Base-by-base conservation (phyloP, 768 basidiomycete genomes). In the Rubroboletus pulcherrimus region DNA sequence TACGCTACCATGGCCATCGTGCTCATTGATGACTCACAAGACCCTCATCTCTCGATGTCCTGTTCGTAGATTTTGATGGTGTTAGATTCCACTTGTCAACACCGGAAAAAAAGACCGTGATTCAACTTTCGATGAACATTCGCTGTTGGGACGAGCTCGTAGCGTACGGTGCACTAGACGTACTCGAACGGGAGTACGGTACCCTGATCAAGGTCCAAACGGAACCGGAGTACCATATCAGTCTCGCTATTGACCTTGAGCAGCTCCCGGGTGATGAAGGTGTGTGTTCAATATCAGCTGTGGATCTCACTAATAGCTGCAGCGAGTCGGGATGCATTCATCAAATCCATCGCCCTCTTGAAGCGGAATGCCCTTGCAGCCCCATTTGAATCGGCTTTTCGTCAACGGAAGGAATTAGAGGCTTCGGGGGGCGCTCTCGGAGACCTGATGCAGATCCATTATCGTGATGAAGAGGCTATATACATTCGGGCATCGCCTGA, bases 21-120 rank as follows among this genome's bases (percentile, higher is more conserved):
- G 14, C 52, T 50, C 29, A 47, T 42, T 61, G 56, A 65, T 68
- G 44, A 65, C 57, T 37, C 59, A 52, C 29, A 69, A 99, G 95
- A 71, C 93, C 96, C 14, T 84, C 89, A 7, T 85, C 89, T 31
- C 78, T 98, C 57, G 97, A 99, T 76, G 89, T 98, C 53, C 84
- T 91, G 54, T 99, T 99, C 64, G 97, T 98, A 51, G 97, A 99
- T 75, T 99, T 93, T 63, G 97, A 99, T 70, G 89, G 93, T 47
- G 94, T 98, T 51, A 84, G 93, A 42, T 99, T 98, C 75, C 95
- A 89, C 71, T 74, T 98, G 45, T 91, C 91, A 14, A 94, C 94
- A 0, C 89, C 89, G 4, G 84, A 90, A 24, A 85, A 87, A 68
- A 92, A 96, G 78, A 87, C 89, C 0, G 68, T 79, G 5, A 77